phyloP scores from a whole-genome alignment of 179 eudicot genomes.

The Drosera spatulata region DNA sequence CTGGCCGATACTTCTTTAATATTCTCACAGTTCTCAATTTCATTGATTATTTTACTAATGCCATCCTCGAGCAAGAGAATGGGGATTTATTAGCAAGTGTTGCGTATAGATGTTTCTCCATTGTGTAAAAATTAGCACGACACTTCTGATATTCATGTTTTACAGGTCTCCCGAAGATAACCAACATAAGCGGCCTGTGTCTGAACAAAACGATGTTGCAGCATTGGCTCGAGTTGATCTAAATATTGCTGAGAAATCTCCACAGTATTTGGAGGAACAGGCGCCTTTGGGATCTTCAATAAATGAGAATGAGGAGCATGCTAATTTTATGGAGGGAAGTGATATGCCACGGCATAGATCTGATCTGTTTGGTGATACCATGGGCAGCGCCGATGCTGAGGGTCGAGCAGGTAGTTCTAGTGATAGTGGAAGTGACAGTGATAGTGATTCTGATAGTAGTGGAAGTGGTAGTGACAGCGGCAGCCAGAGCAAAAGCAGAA shows the following conservation, averaged over 20 bases:
- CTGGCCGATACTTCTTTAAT: too few relatives aligned
- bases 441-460: constrained; percentile 52
- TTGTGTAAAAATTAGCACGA: background rate
- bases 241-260: constrained; percentile 18
- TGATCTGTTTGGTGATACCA: constrained; percentile 56
- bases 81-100: background rate
- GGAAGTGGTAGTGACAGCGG: constrained; percentile 52
- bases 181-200: constrained; percentile 26
- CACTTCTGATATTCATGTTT: constrained; percentile 6
- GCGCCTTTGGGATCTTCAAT: constrained; percentile 19
- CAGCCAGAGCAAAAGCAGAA: constrained; percentile 55
- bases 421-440: constrained; percentile 67
- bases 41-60: too few relatives aligned
- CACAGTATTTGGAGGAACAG: constrained; percentile 33
- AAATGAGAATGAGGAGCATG: constrained; percentile 25
- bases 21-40: too few relatives aligned
- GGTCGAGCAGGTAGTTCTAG: constrained; percentile 49
- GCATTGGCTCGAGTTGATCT: constrained; percentile 20
- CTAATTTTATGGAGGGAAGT: constrained; percentile 28
- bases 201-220: constrained; percentile 25
- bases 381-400: constrained; percentile 39
- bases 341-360: constrained; percentile 43
- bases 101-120: background rate
- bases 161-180: constrained; percentile 64
- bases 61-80: too few relatives aligned